A percentile compares a stretch with the other conserved stretches of the same genome.
These are phyloP conservation scores for Plenodomus biglobosus DNA, from an alignment of 2,329 filamentous ascomycete species.

Conservation along the genomic window DNA sequence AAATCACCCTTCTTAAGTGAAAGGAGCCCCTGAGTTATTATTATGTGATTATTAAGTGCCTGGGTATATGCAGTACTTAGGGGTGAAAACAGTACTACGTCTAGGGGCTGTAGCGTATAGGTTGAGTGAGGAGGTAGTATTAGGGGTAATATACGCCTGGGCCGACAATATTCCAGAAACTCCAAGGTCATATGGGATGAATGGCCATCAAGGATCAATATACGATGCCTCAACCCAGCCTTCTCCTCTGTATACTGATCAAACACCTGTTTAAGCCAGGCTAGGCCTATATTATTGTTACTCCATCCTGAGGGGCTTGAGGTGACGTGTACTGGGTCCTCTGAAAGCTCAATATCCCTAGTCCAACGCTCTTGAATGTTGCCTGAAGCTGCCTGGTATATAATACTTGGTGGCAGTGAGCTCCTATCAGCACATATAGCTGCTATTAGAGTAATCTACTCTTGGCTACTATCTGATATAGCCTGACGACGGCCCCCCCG, in stretches of 20 bases:
- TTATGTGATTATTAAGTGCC: not conserved
- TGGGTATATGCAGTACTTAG: not conserved
- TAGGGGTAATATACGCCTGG: not conserved
- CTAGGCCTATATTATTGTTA: not conserved
- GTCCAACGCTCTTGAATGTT: not conserved
- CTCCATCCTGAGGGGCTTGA: not conserved
- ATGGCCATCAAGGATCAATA: constrained; percentile 1
- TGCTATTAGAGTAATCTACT: constrained; percentile 1
- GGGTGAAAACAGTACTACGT: not conserved
- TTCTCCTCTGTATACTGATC: constrained; percentile 1
- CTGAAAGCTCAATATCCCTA: not conserved
- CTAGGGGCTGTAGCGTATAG: not conserved
- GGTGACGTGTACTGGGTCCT: not conserved
- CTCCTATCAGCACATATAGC: constrained; percentile 1
- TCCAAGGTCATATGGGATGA: not conserved
- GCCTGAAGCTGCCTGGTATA: not conserved
- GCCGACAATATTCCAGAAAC: not conserved
- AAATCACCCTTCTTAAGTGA: not conserved
- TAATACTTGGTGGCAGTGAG: not conserved
- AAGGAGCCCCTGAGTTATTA: not conserved
- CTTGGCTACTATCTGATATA: constrained; percentile 2
- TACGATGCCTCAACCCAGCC: not conserved
- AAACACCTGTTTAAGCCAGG: not conserved
- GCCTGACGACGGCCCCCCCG: not conserved
- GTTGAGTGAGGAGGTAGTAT: not conserved